phyloP scores from a whole-genome alignment of 129 eudicot species.

The Tagetes erecta region DNA sequence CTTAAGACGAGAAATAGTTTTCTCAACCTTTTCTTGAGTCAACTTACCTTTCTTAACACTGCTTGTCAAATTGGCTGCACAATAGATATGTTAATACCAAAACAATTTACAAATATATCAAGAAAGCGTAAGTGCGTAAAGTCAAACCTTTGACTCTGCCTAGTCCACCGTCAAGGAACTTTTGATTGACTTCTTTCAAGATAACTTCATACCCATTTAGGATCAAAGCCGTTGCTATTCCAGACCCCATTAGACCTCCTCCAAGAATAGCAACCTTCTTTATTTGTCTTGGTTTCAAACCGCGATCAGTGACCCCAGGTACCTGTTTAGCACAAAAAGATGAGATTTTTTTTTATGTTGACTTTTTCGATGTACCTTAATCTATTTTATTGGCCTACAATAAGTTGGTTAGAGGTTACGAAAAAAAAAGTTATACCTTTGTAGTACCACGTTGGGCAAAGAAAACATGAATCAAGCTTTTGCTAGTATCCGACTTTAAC shows the following conservation, averaged over 20 bases:
- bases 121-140: neutral
- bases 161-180: slow-evolving; percentile 79
- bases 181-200: slow-evolving; percentile 91
- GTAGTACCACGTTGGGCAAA: slow-evolving; percentile 90
- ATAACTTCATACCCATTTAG: slow-evolving; percentile 71
- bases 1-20: slow-evolving; percentile 70
- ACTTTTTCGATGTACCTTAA: neutral
- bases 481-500: slow-evolving; percentile 70
- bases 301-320: slow-evolving; percentile 84
- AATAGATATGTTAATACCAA: neutral
- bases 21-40: slow-evolving; percentile 78
- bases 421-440: slow-evolving; percentile 46
- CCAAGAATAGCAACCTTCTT: slow-evolving; percentile 94
- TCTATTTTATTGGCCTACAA: neutral
- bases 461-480: slow-evolving; percentile 78
- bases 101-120: slow-evolving; percentile 13
- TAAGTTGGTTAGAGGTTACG: neutral
- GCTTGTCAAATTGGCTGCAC: slow-evolving; percentile 82
- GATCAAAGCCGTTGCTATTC: slow-evolving; percentile 92
- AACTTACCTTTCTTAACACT: slow-evolving; percentile 90
- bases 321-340: slow-evolving; percentile 48
- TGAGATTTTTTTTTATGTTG: neutral
- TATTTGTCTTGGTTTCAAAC: slow-evolving; percentile 70
- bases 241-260: slow-evolving; percentile 99
- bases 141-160: slow-evolving; percentile 82